Evolutionary conservation across 306 rosid species (phyloP).

Genomic region (Quercus dentata): DNA sequence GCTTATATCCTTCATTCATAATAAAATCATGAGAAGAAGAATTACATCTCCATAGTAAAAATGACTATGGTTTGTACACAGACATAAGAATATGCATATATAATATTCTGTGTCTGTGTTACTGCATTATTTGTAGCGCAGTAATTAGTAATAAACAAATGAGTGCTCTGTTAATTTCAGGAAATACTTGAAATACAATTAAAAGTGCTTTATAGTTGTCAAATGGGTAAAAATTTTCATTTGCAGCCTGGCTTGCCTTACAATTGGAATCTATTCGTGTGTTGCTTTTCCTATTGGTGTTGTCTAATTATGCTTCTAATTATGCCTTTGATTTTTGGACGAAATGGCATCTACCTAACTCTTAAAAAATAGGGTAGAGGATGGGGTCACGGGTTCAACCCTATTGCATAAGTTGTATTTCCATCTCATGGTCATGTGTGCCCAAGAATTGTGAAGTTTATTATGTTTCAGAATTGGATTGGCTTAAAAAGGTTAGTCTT

Average conservation of each 20-base stretch:
- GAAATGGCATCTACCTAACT: not conserved
- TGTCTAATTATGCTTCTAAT: not conserved
- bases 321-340: not conserved
- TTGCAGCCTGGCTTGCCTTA: not conserved
- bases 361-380: not conserved
- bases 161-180: not conserved
- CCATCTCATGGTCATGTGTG: not conserved
- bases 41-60: not conserved
- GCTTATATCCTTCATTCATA: not conserved
- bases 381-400: not conserved
- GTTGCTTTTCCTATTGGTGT: not conserved
- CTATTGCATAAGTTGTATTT: not conserved
- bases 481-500: not conserved
- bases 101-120: not conserved
- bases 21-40: slow-evolving; percentile 4
- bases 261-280: not conserved
- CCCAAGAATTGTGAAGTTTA: not conserved
- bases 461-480: not conserved
- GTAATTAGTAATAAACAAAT: not conserved
- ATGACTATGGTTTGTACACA: not conserved
- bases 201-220: not conserved
- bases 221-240: not conserved
- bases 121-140: not conserved
- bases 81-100: not conserved
- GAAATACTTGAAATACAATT: not conserved